Conservation (phyloP, 2,329 filamentous ascomycete species). For the Xenosphaeropsis pyriputrescens region DNA sequence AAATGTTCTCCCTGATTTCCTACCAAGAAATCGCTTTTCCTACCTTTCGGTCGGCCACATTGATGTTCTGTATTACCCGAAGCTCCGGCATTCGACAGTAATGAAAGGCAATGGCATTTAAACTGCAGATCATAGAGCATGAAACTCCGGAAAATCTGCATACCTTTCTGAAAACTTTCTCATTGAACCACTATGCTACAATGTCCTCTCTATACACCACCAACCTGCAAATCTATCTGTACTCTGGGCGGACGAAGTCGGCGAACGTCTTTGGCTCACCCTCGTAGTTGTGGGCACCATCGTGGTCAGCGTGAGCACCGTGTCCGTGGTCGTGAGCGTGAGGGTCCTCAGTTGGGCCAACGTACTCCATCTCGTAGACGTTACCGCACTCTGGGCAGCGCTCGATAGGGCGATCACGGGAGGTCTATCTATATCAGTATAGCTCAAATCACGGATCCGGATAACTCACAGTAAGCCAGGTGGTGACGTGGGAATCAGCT, state of each 20-base stretch:
- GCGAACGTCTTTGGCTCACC: slow-evolving; percentile 96
- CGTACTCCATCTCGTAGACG: slow-evolving; percentile 96
- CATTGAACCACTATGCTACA: slow-evolving; percentile 1
- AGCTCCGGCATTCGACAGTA: too few species aligned
- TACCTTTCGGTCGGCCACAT: too few species aligned
- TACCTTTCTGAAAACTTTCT: not conserved
- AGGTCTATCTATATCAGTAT: slow-evolving; percentile 40
- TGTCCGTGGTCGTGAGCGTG: slow-evolving; percentile 48
- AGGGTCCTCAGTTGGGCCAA: slow-evolving; percentile 66
- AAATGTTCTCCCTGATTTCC: too few species aligned
- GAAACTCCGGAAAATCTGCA: too few species aligned
- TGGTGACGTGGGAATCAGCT: slow-evolving; percentile 78
- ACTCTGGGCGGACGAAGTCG: slow-evolving; percentile 90
- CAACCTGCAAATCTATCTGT: slow-evolving; percentile 44
- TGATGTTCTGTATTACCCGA: too few species aligned
- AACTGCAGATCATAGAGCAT: too few species aligned
- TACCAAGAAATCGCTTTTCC: too few species aligned
- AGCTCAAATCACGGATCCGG: not conserved
- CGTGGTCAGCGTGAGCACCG: slow-evolving; percentile 34
- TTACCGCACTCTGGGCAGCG: slow-evolving; percentile 95
- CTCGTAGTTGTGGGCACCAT: slow-evolving; percentile 39
- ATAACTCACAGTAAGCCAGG: slow-evolving; percentile 71
- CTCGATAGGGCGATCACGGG: slow-evolving; percentile 79
- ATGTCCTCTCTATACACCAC: not conserved
- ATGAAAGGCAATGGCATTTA: too few species aligned